Percentiles rank a stretch among this genome's conserved stretches.
phyloP scores from a whole-genome alignment of 192 early-diverging fungal species.

The Gryganskiella cystojenkinii region DNA sequence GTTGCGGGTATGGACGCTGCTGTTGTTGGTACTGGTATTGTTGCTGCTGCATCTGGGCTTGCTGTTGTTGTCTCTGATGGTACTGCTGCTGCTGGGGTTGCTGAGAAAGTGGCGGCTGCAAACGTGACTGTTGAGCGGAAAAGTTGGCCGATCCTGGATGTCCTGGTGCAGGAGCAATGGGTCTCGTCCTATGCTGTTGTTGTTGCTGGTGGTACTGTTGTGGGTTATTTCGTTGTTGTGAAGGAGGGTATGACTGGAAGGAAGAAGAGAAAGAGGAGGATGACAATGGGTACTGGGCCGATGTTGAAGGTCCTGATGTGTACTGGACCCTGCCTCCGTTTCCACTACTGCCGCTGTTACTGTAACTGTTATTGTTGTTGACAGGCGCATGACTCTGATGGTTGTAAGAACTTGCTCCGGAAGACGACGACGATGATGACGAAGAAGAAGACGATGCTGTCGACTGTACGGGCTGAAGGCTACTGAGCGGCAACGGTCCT shows the following conservation, averaged over 20 bases:
- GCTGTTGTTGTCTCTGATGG: neutral
- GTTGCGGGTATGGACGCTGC: conserved; percentile 3
- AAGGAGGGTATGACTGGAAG: no score
- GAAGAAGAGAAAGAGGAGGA: no score
- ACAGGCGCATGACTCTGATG: no score
- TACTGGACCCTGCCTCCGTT: neutral
- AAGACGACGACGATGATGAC: no score
- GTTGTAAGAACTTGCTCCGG: no score
- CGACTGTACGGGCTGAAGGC: neutral
- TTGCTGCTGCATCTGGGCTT: neutral
- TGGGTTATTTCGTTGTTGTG: no score
- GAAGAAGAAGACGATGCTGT: no score
- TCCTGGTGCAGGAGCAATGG: no score
- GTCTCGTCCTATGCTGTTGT: no score
- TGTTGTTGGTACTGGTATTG: neutral
- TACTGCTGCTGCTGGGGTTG: neutral
- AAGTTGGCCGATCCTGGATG: no score
- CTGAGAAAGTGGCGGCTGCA: neutral
- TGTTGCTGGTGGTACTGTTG: no score
- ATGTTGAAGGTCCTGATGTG: neutral
- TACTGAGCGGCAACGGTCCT: neutral
- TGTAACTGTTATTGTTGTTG: neutral
- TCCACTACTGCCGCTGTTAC: neutral
- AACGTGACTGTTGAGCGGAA: neutral
- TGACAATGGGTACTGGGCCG: neutral